Evolutionary conservation across 306 rosid species (phyloP), one percentile per base, ranked within the genome.

Genomic region (Medicago truncatula): DNA sequence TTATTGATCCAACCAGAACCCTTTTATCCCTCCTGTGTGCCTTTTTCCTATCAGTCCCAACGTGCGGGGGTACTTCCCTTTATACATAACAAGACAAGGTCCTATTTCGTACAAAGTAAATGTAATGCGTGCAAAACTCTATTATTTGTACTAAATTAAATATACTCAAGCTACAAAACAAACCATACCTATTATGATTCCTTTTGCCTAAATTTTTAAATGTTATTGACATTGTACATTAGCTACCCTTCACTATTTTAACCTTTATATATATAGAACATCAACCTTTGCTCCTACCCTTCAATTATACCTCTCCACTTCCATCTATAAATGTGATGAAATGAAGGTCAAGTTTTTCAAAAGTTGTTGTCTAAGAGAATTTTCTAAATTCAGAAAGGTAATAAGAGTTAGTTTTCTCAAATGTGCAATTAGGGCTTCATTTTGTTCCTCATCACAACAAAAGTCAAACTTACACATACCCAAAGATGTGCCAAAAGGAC

Each of bases 401-500:
- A 64, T 31, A 21, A 64, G 84, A 39, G 54, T 20, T 43, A 60
- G 28, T 14, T 11, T 40, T 40, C 50, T 73, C 12, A 77, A 87
- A 61, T 9, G 52, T 53, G 76, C 66, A 77, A 61, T 73, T 2
- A 4, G 31, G 78, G 70, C 49, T 61, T 67, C 76, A 46, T 68
- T 28, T 9, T 54, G 65, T 61, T 76, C 75, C 17, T 39, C 63
- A 16, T 70, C 56, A 4, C 56, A 62, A 38, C 61, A 60, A 7
- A 77, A 77, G 23, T 67, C 77, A 71, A 41, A 56, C 28, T 46
- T 50, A 31, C 7, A 10, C 18, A 62, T 88, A 21, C 96, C 93
- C 10, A 75, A 76, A 59, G 93, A 90, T 83, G 97, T 90, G 3
- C 97, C 93, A 34, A 87, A 82, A 34, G 97, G 97, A 16, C 88